phyloP scores from a whole-genome alignment of 768 basidiomycete species.

The Tulasnella sp. region DNA sequence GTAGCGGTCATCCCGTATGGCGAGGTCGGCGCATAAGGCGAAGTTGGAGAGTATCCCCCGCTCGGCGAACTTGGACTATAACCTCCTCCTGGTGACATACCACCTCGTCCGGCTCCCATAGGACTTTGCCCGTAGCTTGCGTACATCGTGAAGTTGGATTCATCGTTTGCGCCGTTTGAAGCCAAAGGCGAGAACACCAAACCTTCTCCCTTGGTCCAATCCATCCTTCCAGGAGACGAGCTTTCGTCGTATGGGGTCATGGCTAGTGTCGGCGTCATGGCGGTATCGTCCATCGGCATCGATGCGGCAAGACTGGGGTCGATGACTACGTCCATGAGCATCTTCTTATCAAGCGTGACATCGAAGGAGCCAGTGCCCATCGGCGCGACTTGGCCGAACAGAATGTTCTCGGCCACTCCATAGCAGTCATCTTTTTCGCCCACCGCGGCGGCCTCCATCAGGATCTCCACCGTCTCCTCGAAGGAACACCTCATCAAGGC shows the following conservation, averaged over 20 bases:
- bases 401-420: constrained; percentile 97
- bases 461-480: constrained; percentile 98
- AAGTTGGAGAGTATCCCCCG: constrained; percentile 78
- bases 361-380: constrained; percentile 99
- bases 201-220: constrained; percentile 63
- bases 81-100: constrained; percentile 71
- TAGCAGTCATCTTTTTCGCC: constrained; percentile 98
- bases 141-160: constrained; percentile 59
- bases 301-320: constrained; percentile 84
- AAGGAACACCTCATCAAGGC: constrained; percentile 98
- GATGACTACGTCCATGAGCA: constrained; percentile 97
- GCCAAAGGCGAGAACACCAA: constrained; percentile 94
- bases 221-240: constrained; percentile 66
- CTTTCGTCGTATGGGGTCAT: constrained; percentile 97
- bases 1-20: constrained; percentile 42
- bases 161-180: constrained; percentile 67
- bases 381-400: constrained; percentile 99
- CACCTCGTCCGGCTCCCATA: constrained; percentile 50
- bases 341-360: constrained; percentile 90
- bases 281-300: constrained; percentile 70
- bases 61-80: constrained; percentile 84
- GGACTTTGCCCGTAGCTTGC: constrained; percentile 77
- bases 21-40: constrained; percentile 71
- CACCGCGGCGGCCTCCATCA: constrained; percentile 97
- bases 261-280: constrained; percentile 78